Percentiles rank a stretch among this genome's conserved stretches.
Evolutionary conservation across 2,329 filamentous ascomycete genomes (phyloP).

Genomic region (Bertia moriformis): DNA sequence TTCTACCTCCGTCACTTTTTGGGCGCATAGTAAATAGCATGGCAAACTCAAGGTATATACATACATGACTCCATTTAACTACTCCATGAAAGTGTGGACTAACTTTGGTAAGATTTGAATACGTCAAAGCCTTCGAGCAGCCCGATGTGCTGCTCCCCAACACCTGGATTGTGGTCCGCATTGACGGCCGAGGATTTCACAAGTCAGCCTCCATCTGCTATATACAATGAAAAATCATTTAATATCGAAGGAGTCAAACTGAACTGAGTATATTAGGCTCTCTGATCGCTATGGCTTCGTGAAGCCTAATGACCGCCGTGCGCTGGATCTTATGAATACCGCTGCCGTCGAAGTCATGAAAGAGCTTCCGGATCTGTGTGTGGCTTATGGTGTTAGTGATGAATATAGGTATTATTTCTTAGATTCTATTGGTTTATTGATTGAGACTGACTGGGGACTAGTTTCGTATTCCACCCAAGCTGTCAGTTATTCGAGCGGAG

Average conservation of each 20-base stretch:
- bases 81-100: background rate
- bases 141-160: slow-evolving; percentile 47
- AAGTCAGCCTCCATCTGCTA: slow-evolving; percentile 28
- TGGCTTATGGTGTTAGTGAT: slow-evolving; percentile 60
- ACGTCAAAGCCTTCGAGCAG: slow-evolving; percentile 55
- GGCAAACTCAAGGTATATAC: slow-evolving; percentile 21
- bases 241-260: slow-evolving; percentile 17
- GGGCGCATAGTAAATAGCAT: too few relatives aligned
- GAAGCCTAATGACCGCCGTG: slow-evolving; percentile 57
- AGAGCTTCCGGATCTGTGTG: slow-evolving; percentile 47
- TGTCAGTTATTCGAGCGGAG: slow-evolving; percentile 53
- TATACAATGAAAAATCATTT: background rate
- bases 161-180: slow-evolving; percentile 60
- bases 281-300: slow-evolving; percentile 47
- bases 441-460: slow-evolving; percentile 11
- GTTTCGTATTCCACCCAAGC: slow-evolving; percentile 51
- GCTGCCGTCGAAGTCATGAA: slow-evolving; percentile 50
- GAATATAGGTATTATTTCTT: slow-evolving; percentile 42
- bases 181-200: slow-evolving; percentile 61
- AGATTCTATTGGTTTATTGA: background rate
- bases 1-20: too few relatives aligned
- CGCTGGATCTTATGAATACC: slow-evolving; percentile 57
- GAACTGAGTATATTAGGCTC: too few relatives aligned
- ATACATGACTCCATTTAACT: background rate
- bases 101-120: slow-evolving; percentile 40